Percentiles rank a stretch among this genome's conserved stretches.
phyloP scores from a whole-genome alignment of 192 early-diverging fungal species.

The Gorgonomyces haynaldii region DNA sequence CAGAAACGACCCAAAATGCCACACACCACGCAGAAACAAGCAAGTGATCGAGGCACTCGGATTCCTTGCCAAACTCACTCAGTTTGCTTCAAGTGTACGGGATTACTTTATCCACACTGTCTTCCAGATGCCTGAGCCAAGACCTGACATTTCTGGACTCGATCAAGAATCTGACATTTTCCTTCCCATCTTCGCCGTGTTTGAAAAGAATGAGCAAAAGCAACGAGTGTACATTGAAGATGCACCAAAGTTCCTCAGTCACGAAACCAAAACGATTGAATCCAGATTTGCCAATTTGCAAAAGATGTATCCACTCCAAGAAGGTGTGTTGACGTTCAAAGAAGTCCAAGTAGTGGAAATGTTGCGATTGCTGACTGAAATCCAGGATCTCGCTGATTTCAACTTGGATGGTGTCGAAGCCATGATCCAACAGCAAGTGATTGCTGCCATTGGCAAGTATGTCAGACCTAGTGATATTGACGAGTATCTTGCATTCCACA shows the following conservation, averaged over 20 bases:
- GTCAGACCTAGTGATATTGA: constrained; percentile 6
- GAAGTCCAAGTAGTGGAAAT: not conserved
- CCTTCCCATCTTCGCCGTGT: not conserved
- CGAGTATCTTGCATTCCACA: constrained; percentile 8
- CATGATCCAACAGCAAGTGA: constrained; percentile 12
- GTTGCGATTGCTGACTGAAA: constrained; percentile 7
- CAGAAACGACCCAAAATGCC: constrained; percentile 10
- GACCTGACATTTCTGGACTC: not conserved
- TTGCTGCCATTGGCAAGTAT: constrained; percentile 13
- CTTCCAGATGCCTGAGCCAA: not conserved
- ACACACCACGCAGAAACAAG: constrained; percentile 15
- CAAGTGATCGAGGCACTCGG: not conserved
- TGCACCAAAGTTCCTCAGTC: not conserved
- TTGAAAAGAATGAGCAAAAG: not conserved
- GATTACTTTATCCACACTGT: not conserved
- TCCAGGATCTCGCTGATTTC: constrained; percentile 3
- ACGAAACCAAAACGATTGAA: not conserved
- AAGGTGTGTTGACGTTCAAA: not conserved
- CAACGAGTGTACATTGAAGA: no score
- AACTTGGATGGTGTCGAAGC: constrained; percentile 4
- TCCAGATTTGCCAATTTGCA: constrained; percentile 2
- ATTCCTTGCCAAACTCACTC: not conserved
- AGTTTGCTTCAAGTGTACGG: not conserved
- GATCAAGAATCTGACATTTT: not conserved
- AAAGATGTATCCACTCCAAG: not conserved